Base-by-base conservation (phyloP, 1,139 yeast species). In the Torulaspora pretoriensis region DNA sequence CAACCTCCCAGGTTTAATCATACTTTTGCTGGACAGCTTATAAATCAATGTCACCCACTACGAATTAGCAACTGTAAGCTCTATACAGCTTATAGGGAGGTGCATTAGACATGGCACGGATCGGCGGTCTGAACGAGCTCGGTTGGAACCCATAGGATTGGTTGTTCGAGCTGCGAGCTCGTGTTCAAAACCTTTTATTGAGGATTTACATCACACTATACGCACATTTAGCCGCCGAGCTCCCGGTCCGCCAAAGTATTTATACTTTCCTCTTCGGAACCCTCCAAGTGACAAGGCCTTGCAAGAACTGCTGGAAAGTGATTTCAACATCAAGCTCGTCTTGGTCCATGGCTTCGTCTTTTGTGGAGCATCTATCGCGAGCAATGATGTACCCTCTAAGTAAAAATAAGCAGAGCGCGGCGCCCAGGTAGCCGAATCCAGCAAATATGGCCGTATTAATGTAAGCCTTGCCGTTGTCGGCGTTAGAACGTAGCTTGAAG, bases 361-460 rank as follows among this genome's bases (percentile, higher is more conserved):
- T 47, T 6, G 27, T 41, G 23, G 50, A 46, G 16, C 46, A 26
- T 14, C 39, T 32, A 28, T 57, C 63, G 26, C 61, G 45, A 4
- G 61, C 59, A 14, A 56, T 48, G 10, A 58, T 40, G 30, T 51
- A 51, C 9, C 52, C 63, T 49, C 74, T 59, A 17, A 68, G 57
- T 6, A 67, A 59, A 23, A 68, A 43, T 35, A 70, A 51, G 10
- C 52, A 42, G 5, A 57, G 12, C 2, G 60, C 60, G 19, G 65
- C 58, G 2, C 63, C 68, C 17, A 74, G 51, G 49, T 71, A 72
- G 27, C 71, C 60, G 30, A 66, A 50, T 2, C 80, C 81, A 12
- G 74, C 71, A 47, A 78, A 74, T 0, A 79, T 68, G 53, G 79
- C 82, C 27, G 79, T 69, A 54, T 73, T 70, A 13, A 75, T 56